These are phyloP conservation scores for Corymbia calophylla DNA, from an alignment of 441 rosid genomes.

Conservation along the genomic window DNA sequence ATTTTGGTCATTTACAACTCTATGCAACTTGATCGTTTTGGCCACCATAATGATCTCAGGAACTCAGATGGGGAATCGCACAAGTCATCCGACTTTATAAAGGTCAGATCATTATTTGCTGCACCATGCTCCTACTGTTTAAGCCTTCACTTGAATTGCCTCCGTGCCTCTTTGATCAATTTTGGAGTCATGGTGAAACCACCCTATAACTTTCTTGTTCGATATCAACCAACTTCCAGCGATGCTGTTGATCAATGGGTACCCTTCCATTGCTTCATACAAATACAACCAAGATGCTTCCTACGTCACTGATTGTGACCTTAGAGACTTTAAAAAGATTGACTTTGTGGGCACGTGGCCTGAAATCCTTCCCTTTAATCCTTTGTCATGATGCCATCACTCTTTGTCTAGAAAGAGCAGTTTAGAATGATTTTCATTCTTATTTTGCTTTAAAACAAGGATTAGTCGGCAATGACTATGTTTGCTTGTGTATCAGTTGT, in stretches of 20 bases:
- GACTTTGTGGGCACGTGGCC: background rate
- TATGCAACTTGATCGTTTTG: background rate
- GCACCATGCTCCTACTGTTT: background rate
- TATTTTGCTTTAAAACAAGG: background rate
- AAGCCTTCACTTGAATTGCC: background rate
- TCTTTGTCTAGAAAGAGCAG: background rate
- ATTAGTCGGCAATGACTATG: background rate
- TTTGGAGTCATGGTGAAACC: background rate
- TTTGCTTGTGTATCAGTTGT: background rate
- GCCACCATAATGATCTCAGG: conserved; percentile 33
- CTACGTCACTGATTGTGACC: background rate
- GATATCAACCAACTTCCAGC: background rate
- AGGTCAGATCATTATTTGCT: conserved; percentile 33
- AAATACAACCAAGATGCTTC: background rate
- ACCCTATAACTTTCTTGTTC: background rate
- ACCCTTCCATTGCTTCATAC: background rate
- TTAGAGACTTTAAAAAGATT: background rate
- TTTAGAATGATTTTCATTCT: background rate
- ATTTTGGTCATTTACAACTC: background rate
- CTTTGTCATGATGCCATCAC: background rate
- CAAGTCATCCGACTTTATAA: conserved; percentile 38
- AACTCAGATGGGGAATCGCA: conserved; percentile 32
- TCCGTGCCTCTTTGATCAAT: background rate
- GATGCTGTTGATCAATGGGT: background rate
- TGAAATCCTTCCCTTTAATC: background rate